phyloP scores from a whole-genome alignment of 495 filamentous ascomycete species.

The Xanthoparmelia taractica region DNA sequence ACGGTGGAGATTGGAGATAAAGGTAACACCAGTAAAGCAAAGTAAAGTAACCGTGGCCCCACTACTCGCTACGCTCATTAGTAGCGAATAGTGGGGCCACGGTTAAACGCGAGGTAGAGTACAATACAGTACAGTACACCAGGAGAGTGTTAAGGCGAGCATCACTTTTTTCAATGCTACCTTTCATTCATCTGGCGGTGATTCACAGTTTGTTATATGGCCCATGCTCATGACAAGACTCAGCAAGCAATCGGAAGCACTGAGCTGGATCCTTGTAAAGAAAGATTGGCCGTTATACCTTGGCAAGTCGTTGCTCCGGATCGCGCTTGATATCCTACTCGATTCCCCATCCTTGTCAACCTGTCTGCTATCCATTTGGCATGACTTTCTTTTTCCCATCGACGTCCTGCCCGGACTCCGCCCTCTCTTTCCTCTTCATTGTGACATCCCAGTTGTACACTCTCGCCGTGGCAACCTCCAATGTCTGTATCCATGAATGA shows the following conservation, averaged over 20 bases:
- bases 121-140: too few relatives aligned
- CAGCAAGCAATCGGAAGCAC: background rate
- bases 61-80: too few relatives aligned
- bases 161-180: too few relatives aligned
- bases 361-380: slow-evolving; percentile 15
- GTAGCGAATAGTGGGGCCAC: too few relatives aligned
- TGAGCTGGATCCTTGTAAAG: background rate
- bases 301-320: background rate
- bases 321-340: background rate
- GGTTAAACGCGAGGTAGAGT: too few relatives aligned
- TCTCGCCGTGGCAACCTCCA: slow-evolving; percentile 91
- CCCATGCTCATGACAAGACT: background rate
- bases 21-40: too few relatives aligned
- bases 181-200: too few relatives aligned
- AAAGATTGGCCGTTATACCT: background rate
- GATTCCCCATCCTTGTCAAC: background rate
- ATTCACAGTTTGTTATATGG: too few relatives aligned
- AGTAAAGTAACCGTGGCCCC: too few relatives aligned
- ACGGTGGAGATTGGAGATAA: too few relatives aligned
- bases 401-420: slow-evolving; percentile 47
- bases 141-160: too few relatives aligned
- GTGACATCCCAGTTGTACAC: slow-evolving; percentile 99
- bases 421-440: slow-evolving; percentile 84
- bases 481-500: slow-evolving; percentile 53
- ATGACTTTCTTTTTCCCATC: slow-evolving; percentile 18